Percentiles rank a stretch among this genome's conserved stretches.
These are phyloP conservation scores for Cichorium intybus DNA, from an alignment of 140 eudicot species.

Conservation along the genomic window DNA sequence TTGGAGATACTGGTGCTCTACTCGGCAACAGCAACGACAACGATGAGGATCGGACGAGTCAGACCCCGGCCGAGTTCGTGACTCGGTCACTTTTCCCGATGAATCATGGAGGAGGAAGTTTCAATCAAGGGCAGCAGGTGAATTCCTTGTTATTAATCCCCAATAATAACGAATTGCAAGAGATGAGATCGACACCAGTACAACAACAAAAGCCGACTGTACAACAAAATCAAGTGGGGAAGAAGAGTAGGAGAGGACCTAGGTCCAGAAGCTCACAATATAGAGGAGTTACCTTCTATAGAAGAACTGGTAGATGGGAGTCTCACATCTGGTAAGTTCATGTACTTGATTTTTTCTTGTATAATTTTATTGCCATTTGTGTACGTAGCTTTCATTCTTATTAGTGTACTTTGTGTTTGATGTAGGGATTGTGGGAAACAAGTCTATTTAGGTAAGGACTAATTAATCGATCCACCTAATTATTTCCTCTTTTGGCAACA, in stretches of 20 bases:
- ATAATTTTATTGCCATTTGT: not conserved
- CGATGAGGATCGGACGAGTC: constrained; percentile 27
- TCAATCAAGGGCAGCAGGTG: constrained; percentile 11
- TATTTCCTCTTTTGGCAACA: not conserved
- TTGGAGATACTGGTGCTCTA: constrained; percentile 22
- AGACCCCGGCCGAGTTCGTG: constrained; percentile 37
- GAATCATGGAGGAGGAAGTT: constrained; percentile 16
- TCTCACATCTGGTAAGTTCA: constrained; percentile 66
- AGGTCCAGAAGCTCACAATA: constrained; percentile 83
- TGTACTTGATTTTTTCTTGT: no score
- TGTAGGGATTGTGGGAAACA: constrained; percentile 97
- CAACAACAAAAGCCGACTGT: constrained; percentile 21
- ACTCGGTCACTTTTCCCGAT: constrained; percentile 63
- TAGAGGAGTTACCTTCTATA: constrained; percentile 76
- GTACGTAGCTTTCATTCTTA: constrained; percentile 5
- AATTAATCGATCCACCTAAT: not conserved
- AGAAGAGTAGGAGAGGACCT: constrained; percentile 80
- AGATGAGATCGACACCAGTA: not conserved
- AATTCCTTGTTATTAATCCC: constrained; percentile 16
- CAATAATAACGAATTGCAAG: not conserved
- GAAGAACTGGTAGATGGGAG: constrained; percentile 85
- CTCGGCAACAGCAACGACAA: constrained; percentile 19
- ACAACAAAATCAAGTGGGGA: constrained; percentile 31
- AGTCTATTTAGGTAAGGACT: constrained; percentile 76
- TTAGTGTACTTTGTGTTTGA: constrained; percentile 11